Base-by-base conservation (phyloP, 768 basidiomycete genomes). In the Mrakia blollopis region DNA sequence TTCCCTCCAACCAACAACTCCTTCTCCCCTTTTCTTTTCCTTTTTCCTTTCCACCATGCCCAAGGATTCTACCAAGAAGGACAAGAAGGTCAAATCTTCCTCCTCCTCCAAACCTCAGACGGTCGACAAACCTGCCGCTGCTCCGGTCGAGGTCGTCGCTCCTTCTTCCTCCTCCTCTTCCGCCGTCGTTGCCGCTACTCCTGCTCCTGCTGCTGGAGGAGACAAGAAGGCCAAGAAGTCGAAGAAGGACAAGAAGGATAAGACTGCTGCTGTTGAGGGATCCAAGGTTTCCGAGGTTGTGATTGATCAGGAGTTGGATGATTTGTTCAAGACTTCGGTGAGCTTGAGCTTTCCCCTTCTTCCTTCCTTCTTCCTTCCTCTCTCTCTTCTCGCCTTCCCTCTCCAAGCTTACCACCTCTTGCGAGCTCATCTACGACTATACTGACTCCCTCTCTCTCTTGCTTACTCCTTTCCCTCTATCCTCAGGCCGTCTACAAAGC, bases 271-370 rank as follows among this genome's bases (percentile, higher is more conserved):
- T 61, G 72, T 32, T 44, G 44, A 44, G 14, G 44, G 10, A 11
- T 44, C 44, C 5, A 44, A 44, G 44, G 44, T 2, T 44, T 44
- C 44, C 10, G 44, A 44, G 3, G 44, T 44, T 4, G 68, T 74
- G 13, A 67, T 60, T 9, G 77, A 78, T 47, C 14, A 52, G 25
- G 77, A 78, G 67, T 60, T 78, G 37, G 77, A 78, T 57, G 54
- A 69, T 28, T 41, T 78, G 54, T 78, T 78, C 73, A 78, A 78
- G 68, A 70, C 77, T 54, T 47, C 67, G 3, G 77, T 78, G n/a
- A 57, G 77, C 67, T 41, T 16, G 7, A 28, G 39, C 44, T 9
- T 52, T 61, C 14, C 30, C 25, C 25, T 16, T 18, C 25, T 16
- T 18, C 50, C 60, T 35, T 74, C n/a, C 39, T 37, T 75, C 7